Conservation (phyloP, 352 stramenopile genomes). For the Phytophthora cajani region DNA sequence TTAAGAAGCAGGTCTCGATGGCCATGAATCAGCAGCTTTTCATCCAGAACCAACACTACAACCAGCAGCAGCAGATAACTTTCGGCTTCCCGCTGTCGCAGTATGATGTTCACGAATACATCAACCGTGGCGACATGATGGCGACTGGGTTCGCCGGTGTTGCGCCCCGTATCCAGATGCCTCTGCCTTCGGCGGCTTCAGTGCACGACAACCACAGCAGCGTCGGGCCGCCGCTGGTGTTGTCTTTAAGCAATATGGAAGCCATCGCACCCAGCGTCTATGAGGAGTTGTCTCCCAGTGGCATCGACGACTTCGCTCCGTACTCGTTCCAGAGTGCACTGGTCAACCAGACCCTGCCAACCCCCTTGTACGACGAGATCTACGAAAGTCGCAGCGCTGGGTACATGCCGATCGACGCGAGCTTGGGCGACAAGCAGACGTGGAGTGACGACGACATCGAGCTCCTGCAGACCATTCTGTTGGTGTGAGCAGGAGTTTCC, state of each 20-base stretch:
- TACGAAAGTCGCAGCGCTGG: conserved; percentile 41
- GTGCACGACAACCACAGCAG: conserved; percentile 16
- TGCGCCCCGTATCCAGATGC: conserved; percentile 54
- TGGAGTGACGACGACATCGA: conserved; percentile 87
- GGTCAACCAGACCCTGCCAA: conserved; percentile 7
- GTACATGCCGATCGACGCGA: conserved; percentile 56
- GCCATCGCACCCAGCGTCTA: neutral
- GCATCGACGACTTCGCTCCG: conserved; percentile 68
- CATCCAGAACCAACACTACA: conserved; percentile 43
- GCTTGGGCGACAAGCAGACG: conserved; percentile 55
- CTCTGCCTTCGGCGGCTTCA: conserved; percentile 18
- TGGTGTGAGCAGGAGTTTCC: conserved; percentile 42
- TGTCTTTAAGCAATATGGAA: conserved; percentile 29
- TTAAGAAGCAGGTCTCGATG: conserved; percentile 87
- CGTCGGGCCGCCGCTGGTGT: conserved; percentile 13
- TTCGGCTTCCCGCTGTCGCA: conserved; percentile 37
- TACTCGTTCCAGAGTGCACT: conserved; percentile 58
- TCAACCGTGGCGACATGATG: neutral
- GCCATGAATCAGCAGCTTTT: conserved; percentile 83
- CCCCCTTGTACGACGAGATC: conserved; percentile 23
- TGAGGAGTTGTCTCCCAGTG: conserved; percentile 54
- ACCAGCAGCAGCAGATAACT: conserved; percentile 75
- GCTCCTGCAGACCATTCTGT: conserved; percentile 76
- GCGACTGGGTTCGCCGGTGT: conserved; percentile 22
- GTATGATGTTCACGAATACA: conserved; percentile 37